These are phyloP conservation scores for Tylopilus sp. DNA, from an alignment of 1,284 basidiomycete species.

Conservation along the genomic window DNA sequence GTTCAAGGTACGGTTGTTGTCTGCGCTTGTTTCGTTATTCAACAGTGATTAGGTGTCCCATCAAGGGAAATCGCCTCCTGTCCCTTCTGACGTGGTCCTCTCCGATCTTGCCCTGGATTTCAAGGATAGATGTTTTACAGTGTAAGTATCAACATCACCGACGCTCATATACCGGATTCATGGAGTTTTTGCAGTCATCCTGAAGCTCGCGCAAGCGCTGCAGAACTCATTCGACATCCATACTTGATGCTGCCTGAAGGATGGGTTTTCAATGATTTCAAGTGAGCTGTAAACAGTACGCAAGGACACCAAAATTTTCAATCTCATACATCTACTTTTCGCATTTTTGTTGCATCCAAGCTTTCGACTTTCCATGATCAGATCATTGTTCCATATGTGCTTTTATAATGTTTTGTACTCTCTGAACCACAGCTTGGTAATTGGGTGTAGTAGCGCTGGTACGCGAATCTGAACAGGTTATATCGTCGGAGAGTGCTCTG, in stretches of 20 bases:
- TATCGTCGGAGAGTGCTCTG: background rate
- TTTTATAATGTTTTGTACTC: slow-evolving; percentile 34
- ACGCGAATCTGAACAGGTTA: slow-evolving; percentile 24
- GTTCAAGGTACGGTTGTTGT: slow-evolving; percentile 68
- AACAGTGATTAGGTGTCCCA: slow-evolving; percentile 62
- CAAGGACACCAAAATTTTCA: slow-evolving; percentile 17
- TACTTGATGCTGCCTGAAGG: slow-evolving; percentile 75
- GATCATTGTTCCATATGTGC: slow-evolving; percentile 29
- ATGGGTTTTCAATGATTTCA: slow-evolving; percentile 76
- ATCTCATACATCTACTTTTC: slow-evolving; percentile 28
- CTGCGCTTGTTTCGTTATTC: background rate
- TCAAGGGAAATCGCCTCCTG: slow-evolving; percentile 80
- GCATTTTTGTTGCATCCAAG: slow-evolving; percentile 25
- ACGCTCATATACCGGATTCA: slow-evolving; percentile 7
- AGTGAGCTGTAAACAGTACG: slow-evolving; percentile 19
- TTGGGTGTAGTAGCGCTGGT: slow-evolving; percentile 32
- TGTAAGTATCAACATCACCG: slow-evolving; percentile 47
- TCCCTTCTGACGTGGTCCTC: slow-evolving; percentile 79
- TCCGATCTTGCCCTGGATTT: slow-evolving; percentile 82
- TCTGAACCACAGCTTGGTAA: slow-evolving; percentile 27
- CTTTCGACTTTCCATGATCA: slow-evolving; percentile 14
- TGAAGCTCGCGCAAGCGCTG: slow-evolving; percentile 79
- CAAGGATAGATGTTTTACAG: slow-evolving; percentile 84
- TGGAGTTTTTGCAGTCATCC: slow-evolving; percentile 62
- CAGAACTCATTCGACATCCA: slow-evolving; percentile 77